Base-by-base conservation (phyloP, 2,329 filamentous ascomycete species). In the Penicillium sp. region DNA sequence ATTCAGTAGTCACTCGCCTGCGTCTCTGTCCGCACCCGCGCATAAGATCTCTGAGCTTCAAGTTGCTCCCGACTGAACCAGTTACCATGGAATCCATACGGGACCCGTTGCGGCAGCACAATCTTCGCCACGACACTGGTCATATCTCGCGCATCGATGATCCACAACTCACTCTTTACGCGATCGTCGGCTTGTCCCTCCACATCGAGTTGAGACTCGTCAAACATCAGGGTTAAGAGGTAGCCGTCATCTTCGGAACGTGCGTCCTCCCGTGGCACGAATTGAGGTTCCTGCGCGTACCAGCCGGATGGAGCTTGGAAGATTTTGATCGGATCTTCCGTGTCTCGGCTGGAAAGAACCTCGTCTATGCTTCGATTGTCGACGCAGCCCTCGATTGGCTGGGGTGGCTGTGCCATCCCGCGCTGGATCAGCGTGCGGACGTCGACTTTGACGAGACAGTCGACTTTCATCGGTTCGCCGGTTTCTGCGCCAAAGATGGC, bases 191-290 rank as follows among this genome's bases (percentile, higher is more conserved):
- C 79, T 35, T 75, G 66, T 0, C 76, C 79, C 1, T 66, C 60
- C n/a, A 27, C 34, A 36, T 81, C 73, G 0, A 86, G 68, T 59
- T 87, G 83, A 1, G 73, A 34, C 33, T 42, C 84, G 52, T 88
- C 81, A 52, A 88, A 88, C 1, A 84, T 82, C 54, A 85, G 87
- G 39, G 80, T 83, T 4, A 88, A 67, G 0, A 87, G 68, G 66
- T 77, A 87, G 0, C 85, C 84, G 53, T 84, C 81, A 55, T 87
- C 83, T 61, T 88, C 85, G 0, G 56, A 61, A 0, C 39, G 49
- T 0, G 69, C 64, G 9, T 65, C 28, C 4, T 42, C 28, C 9
- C 40, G 40, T 5, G 28, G 40, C 8, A 42, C 13, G 11, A 42
- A 42, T 24, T 42, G 40, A 6, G 40, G 40, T 42, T 42, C 40